These are phyloP conservation scores for Hypoxylon perforatum DNA, from an alignment of 495 filamentous ascomycete species.

Conservation along the genomic window DNA sequence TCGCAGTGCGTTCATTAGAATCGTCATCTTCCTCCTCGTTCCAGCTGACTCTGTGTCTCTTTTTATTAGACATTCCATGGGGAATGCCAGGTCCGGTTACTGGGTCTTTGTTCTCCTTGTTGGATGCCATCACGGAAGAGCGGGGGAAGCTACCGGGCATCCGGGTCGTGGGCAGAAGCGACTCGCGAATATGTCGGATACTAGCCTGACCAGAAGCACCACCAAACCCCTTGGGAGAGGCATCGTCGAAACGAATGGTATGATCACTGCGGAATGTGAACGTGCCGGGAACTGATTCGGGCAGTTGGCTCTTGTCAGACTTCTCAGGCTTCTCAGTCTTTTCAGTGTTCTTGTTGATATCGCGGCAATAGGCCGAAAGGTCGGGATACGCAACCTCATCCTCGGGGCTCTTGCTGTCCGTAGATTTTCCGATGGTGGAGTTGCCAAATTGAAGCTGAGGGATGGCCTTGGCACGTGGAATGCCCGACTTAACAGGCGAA, in stretches of 20 bases:
- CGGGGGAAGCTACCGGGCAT: slow-evolving; percentile 65
- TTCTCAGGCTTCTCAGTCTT: slow-evolving; percentile 39
- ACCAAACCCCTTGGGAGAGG: slow-evolving; percentile 57
- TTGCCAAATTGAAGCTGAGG: slow-evolving; percentile 35
- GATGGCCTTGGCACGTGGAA: slow-evolving; percentile 54
- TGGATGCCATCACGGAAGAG: slow-evolving; percentile 35
- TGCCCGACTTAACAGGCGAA: slow-evolving; percentile 60
- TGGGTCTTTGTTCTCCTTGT: slow-evolving; percentile 63
- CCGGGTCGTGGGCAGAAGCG: slow-evolving; percentile 52
- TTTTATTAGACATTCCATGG: slow-evolving; percentile 80
- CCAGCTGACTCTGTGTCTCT: slow-evolving; percentile 66
- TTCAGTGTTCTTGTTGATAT: slow-evolving; percentile 40
- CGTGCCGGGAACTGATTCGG: slow-evolving; percentile 57
- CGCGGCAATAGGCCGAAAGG: slow-evolving; percentile 52
- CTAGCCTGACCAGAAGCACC: slow-evolving; percentile 64
- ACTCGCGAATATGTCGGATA: slow-evolving; percentile 66
- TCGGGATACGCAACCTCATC: slow-evolving; percentile 58
- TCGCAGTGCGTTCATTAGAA: slow-evolving; percentile 51
- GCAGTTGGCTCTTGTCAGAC: slow-evolving; percentile 34
- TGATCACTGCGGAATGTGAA: slow-evolving; percentile 71
- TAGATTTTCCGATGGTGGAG: slow-evolving; percentile 26
- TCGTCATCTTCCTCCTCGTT: slow-evolving; percentile 63
- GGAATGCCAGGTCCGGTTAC: slow-evolving; percentile 55
- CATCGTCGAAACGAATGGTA: slow-evolving; percentile 62
- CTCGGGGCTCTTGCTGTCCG: slow-evolving; percentile 17